Evolutionary conservation across 331 rosid species (phyloP).

Genomic region (Rosa hybrid): DNA sequence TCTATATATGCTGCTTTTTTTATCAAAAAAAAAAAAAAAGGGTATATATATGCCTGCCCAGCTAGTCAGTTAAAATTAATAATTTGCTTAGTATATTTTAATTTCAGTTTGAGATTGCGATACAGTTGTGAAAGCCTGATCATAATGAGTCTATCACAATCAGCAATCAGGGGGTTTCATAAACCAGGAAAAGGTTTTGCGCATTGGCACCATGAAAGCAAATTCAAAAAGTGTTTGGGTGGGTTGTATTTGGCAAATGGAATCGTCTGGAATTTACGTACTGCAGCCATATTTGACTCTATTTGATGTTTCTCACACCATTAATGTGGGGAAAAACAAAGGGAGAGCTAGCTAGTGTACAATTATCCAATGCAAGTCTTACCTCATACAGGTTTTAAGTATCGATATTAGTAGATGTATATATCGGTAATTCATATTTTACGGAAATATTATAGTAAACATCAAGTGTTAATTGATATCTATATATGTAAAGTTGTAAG

Average conservation of each 20-base stretch:
- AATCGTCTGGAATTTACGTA: not conserved
- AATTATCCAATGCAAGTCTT: not conserved
- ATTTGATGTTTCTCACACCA: not conserved
- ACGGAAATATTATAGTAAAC: too few species aligned
- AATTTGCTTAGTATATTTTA: not conserved
- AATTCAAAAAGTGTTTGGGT: not conserved
- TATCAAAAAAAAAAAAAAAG: not conserved
- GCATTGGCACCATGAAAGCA: slow-evolving; percentile 3
- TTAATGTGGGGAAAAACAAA: not conserved
- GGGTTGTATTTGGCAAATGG: not conserved
- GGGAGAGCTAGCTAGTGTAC: not conserved
- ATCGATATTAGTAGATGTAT: too few species aligned
- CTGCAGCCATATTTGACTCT: not conserved
- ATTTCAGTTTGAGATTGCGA: not conserved
- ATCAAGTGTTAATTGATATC: too few species aligned
- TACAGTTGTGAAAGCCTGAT: slow-evolving; percentile 8
- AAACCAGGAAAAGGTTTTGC: not conserved
- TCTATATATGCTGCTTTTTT: not conserved
- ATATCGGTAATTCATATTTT: too few species aligned
- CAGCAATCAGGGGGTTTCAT: not conserved
- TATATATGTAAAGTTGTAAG: too few species aligned
- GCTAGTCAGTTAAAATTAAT: not conserved
- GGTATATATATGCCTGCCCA: not conserved
- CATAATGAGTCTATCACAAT: not conserved
- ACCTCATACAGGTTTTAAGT: not conserved